phyloP scores from a whole-genome alignment of 2,329 filamentous ascomycete genomes.

The Lizonia empirigonia region DNA sequence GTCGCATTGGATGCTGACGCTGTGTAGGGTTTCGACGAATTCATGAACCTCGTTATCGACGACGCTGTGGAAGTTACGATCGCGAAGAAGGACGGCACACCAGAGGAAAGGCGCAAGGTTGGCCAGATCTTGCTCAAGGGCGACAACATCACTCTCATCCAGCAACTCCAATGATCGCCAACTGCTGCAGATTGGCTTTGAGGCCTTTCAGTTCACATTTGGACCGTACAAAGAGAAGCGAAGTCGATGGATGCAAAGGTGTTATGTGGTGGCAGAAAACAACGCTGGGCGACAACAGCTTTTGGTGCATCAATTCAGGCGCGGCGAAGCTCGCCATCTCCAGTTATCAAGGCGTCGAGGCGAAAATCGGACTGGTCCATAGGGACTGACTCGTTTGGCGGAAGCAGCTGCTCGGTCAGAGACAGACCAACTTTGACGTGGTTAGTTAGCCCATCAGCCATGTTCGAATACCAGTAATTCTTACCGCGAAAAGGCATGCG shows the following conservation, averaged over 20 bases:
- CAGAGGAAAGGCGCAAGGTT: conserved; percentile 77
- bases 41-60: conserved; percentile 98
- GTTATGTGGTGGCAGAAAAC: conserved; percentile 6
- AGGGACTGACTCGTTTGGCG: conserved; percentile 69
- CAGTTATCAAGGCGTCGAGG: conserved; percentile 77
- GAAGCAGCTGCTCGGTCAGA: conserved; percentile 82
- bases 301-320: conserved; percentile 12
- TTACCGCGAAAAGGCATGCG: conserved; percentile 65
- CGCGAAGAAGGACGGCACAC: conserved; percentile 72
- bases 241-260: conserved; percentile 2
- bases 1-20: conserved; percentile 21
- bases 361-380: conserved; percentile 77
- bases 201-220: conserved; percentile 6
- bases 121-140: conserved; percentile 88
- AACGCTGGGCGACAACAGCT: conserved; percentile 1
- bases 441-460: conserved; percentile 44
- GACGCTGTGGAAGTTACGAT: conserved; percentile 92
- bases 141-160: conserved; percentile 85
- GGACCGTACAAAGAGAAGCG: conserved; percentile 12
- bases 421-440: conserved; percentile 72
- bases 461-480: conserved; percentile 43
- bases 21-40: conserved; percentile 90
- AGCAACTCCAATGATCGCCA: conserved; percentile 37
- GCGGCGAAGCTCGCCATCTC: conserved; percentile 63
- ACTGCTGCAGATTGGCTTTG: not conserved